Evolutionary conservation across 441 rosid genomes (phyloP).

Genomic region (Euphorbia celastroides): DNA sequence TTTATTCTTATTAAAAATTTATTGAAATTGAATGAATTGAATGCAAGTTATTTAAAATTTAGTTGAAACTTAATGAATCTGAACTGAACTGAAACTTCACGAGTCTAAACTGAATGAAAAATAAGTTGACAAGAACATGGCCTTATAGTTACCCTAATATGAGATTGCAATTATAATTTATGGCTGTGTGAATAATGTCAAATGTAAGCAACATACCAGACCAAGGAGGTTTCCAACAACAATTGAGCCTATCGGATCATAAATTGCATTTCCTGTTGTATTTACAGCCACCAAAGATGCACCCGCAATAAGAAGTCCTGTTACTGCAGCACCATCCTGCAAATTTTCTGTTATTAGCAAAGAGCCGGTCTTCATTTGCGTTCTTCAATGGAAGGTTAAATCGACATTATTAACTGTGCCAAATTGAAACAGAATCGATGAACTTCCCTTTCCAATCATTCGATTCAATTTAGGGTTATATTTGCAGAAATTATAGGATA

Average conservation of each 20-base stretch:
- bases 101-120: too few species aligned
- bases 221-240: conserved; percentile 93
- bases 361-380: neutral
- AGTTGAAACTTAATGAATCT: too few species aligned
- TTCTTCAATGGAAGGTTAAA: neutral
- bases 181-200: neutral
- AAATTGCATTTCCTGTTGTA: conserved; percentile 82
- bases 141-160: neutral
- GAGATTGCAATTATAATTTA: neutral
- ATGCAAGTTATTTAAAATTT: too few species aligned
- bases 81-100: too few species aligned
- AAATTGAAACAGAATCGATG: neutral
- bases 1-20: too few species aligned
- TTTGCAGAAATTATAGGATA: neutral
- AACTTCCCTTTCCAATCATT: neutral
- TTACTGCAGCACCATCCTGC: conserved; percentile 99
- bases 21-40: too few species aligned
- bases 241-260: conserved; percentile 94
- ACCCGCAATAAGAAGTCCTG: conserved; percentile 89
- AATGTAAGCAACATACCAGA: conserved; percentile 46
- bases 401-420: neutral
- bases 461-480: neutral
- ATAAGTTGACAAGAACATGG: too few species aligned
- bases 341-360: conserved; percentile 14
- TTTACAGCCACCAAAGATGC: conserved; percentile 91